Evolutionary conservation across 1,284 basidiomycete species (phyloP), one percentile per base, ranked within the genome.

Genomic region (Trametes versicolor): DNA sequence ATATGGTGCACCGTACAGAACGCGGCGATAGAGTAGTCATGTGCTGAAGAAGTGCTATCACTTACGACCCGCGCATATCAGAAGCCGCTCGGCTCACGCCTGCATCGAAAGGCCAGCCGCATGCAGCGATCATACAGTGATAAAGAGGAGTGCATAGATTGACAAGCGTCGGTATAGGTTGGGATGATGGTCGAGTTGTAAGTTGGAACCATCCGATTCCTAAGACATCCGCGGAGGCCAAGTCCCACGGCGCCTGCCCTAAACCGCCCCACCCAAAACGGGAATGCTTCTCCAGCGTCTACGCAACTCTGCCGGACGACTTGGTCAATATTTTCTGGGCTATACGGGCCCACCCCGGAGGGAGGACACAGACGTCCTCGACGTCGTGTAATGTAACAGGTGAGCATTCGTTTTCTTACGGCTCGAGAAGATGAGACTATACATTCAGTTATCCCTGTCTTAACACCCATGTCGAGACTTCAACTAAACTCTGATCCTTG

Each of bases 381-480:
- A 21, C 12, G 12, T n/a, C 17, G 29, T 21, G 13, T n/a, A 19
- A 34, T 17, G 21, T 29, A n/a, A 9, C 27, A 32, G 50, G 53
- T 55, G 37, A 55, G 53, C n/a, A 43, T 17, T 19, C 15, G 6
- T 37, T 25, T n/a, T 32, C 34, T n/a, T 41, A 29, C 13, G 15
- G 9, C 13, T 17, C 63, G 54, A 63, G 53, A 72, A 67, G 74
- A 75, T 79, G 84, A 85, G 79, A 83, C 73, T 62, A 48, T 63
- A 54, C 66, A 62, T 59, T 78, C 58, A 85, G 83, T 86, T 87
- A 87, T 87, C 83, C 86, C 86, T 87, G 85, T 86, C 86, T 86
- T 83, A 87, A 86, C 82, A 70, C 27, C 75, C 73, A 80, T 78
- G 74, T 79, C 76, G 75, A 76, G 69, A 71, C 66, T 65, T 57